Percentiles rank a stretch among this genome's conserved stretches.
Evolutionary conservation across 371 early-diverging fungal genomes (phyloP).

Genomic region (Lichtheimia ramosa): DNA sequence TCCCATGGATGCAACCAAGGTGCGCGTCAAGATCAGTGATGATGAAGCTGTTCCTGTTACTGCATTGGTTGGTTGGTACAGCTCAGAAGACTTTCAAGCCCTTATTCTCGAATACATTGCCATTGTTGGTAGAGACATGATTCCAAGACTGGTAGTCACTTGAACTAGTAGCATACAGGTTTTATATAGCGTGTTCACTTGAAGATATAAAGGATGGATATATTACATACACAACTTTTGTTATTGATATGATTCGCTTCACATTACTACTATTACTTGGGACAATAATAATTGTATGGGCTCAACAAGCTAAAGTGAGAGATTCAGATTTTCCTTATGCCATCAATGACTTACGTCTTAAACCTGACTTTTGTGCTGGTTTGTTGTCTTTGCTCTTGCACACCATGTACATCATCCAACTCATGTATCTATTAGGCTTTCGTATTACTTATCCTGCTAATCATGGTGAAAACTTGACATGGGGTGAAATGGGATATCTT

Average conservation of each 20-base stretch:
- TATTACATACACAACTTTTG: too few relatives aligned
- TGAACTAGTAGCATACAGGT: neutral
- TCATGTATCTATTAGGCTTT: constrained; percentile 11
- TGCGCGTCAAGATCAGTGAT: neutral
- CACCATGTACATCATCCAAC: neutral
- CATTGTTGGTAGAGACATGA: constrained; percentile 4
- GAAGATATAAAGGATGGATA: too few relatives aligned
- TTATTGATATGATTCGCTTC: too few relatives aligned
- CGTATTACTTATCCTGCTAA: constrained; percentile 31
- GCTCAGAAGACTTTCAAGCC: constrained; percentile 1
- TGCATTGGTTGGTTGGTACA: neutral
- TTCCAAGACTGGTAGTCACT: neutral
- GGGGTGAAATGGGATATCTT: constrained; percentile 16
- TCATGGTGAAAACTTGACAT: constrained; percentile 17
- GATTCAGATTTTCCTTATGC: too few relatives aligned
- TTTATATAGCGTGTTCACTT: neutral
- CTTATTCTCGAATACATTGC: constrained; percentile 7
- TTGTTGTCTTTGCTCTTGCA: neutral
- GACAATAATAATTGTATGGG: too few relatives aligned
- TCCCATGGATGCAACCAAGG: neutral
- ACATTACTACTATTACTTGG: too few relatives aligned
- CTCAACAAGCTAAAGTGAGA: too few relatives aligned
- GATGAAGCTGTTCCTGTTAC: neutral
- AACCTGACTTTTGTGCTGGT: neutral
- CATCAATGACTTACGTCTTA: neutral